Evolutionary conservation across 768 basidiomycete species (phyloP).

Genomic region (Tulasnella sp.): DNA sequence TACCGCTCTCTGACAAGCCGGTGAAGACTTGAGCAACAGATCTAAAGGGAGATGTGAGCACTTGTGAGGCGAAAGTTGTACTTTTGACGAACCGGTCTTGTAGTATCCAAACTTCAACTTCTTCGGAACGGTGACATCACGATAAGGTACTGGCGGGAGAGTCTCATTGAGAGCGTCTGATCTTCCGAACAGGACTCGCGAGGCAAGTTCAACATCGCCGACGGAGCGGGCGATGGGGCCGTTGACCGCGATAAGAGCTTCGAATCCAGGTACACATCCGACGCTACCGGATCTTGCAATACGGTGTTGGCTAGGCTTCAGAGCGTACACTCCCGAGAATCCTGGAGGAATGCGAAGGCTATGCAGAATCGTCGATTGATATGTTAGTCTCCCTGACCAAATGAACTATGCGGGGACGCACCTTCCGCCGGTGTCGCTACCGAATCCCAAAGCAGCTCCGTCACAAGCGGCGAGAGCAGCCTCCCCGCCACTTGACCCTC

Average conservation of each 20-base stretch:
- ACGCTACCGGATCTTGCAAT: conserved; percentile 48
- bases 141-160: conserved; percentile 58
- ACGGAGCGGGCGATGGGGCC: conserved; percentile 41
- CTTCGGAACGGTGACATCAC: conserved; percentile 49
- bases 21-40: conserved; percentile 57
- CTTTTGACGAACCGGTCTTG: conserved; percentile 34
- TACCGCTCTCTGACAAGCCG: conserved; percentile 70
- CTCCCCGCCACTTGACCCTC: conserved; percentile 84
- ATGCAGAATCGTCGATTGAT: conserved; percentile 37
- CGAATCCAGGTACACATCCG: conserved; percentile 65
- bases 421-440: conserved; percentile 66
- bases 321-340: conserved; percentile 71
- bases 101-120: conserved; percentile 76
- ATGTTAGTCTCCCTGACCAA: not conserved
- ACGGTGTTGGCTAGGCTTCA: conserved; percentile 66
- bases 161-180: conserved; percentile 40
- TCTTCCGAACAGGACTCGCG: conserved; percentile 49
- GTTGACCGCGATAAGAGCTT: conserved; percentile 48
- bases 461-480: conserved; percentile 72
- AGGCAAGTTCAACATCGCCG: conserved; percentile 61
- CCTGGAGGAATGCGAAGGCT: conserved; percentile 76
- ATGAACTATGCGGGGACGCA: not conserved
- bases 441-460: conserved; percentile 73
- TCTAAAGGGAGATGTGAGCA: conserved; percentile 39
- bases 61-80: not conserved